A percentile compares a stretch with the other conserved stretches of the same genome.
These are phyloP conservation scores for Ophiostoma australiae DNA, from an alignment of 2,329 filamentous ascomycete species.

Conservation along the genomic window DNA sequence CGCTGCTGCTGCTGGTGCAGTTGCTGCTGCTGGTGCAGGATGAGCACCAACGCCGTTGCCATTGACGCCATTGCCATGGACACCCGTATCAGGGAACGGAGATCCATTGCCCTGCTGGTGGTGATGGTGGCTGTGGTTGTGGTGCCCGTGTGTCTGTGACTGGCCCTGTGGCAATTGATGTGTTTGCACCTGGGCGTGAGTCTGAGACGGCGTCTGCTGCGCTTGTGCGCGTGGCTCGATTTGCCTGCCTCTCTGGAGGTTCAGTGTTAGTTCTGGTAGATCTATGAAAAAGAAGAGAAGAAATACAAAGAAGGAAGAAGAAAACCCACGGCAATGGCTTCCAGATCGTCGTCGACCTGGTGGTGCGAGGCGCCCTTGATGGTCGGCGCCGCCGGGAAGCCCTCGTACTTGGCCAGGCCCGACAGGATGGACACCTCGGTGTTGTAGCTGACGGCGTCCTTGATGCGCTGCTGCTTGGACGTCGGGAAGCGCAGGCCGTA, in stretches of 20 bases:
- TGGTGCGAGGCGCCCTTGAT: constrained; percentile 65
- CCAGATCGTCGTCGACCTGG: constrained; percentile 81
- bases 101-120: constrained; percentile 3
- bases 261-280: not conserved
- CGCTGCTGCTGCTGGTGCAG: not conserved
- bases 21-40: not conserved
- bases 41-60: constrained; percentile 1
- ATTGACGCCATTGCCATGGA: not conserved
- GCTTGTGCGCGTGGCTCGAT: not conserved
- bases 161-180: not conserved
- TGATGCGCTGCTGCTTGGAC: constrained; percentile 69
- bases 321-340: constrained; percentile 67
- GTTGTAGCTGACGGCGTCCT: constrained; percentile 87
- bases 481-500: constrained; percentile 78
- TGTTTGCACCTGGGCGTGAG: constrained; percentile 1
- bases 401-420: constrained; percentile 88
- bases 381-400: constrained; percentile 90
- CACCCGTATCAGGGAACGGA: not conserved
- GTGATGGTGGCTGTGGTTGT: not conserved
- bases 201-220: constrained; percentile 17
- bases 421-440: constrained; percentile 88
- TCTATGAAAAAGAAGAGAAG: too few species aligned
- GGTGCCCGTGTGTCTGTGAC: constrained; percentile 32
- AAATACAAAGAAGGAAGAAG: constrained; percentile 34
- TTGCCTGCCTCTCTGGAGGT: constrained; percentile 10